Conservation (phyloP, 306 rosid species). For the Pyrus communis region DNA sequence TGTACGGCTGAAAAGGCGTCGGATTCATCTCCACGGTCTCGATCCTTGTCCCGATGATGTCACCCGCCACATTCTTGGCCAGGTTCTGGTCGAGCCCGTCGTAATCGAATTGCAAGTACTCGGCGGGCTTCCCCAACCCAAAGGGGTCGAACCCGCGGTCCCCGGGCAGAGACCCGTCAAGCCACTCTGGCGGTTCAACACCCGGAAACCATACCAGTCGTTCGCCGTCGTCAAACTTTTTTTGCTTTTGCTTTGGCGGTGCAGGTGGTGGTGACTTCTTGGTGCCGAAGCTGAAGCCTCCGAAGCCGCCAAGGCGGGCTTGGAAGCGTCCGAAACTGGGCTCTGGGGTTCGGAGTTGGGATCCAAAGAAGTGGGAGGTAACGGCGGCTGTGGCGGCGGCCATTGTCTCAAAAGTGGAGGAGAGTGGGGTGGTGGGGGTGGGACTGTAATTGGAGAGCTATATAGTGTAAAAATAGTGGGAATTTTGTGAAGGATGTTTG, state of each 20-base stretch:
- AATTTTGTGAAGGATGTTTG: neutral
- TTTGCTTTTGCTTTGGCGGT: slow-evolving; percentile 3
- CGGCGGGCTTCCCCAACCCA: slow-evolving; percentile 54
- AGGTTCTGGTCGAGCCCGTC: slow-evolving; percentile 79
- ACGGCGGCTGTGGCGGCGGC: slow-evolving; percentile 37
- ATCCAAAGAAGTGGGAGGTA: slow-evolving; percentile 53
- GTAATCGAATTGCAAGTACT: slow-evolving; percentile 62
- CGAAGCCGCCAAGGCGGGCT: slow-evolving; percentile 30
- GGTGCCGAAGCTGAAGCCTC: slow-evolving; percentile 23
- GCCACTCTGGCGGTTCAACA: slow-evolving; percentile 61
- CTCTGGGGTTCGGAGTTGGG: slow-evolving; percentile 13
- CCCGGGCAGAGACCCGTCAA: slow-evolving; percentile 52
- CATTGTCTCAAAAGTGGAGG: slow-evolving; percentile 11
- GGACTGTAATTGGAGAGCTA: slow-evolving; percentile 1
- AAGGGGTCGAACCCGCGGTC: slow-evolving; percentile 76
- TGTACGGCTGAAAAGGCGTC: slow-evolving; percentile 75
- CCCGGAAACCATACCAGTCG: slow-evolving; percentile 61
- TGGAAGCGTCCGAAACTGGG: slow-evolving; percentile 30
- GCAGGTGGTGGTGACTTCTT: slow-evolving; percentile 27
- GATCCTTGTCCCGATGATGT: slow-evolving; percentile 43
- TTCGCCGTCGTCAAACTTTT: neutral
- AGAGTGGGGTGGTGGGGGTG: neutral
- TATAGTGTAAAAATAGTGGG: neutral
- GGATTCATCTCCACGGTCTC: slow-evolving; percentile 43
- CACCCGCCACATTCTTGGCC: slow-evolving; percentile 65